phyloP scores from a whole-genome alignment of 2,329 filamentous ascomycete species.

The Leptographium lundbergii region DNA sequence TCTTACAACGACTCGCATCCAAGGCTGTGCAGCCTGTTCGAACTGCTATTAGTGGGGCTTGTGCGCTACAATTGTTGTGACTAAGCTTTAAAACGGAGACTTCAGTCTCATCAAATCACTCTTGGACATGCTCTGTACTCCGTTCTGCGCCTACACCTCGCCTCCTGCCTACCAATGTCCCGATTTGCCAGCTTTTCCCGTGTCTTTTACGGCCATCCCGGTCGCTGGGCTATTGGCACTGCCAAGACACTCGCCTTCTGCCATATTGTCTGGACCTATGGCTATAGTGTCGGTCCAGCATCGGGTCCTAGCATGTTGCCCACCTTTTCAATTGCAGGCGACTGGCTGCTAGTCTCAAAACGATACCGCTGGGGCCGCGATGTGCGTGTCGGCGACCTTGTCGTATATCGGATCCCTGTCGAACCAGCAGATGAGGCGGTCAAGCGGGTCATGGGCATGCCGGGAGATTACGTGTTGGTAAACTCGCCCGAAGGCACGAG shows the following conservation, averaged over 20 bases:
- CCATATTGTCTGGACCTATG: constrained; percentile 47
- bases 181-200: constrained; percentile 7
- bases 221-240: constrained; percentile 30
- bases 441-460: constrained; percentile 70
- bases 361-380: constrained; percentile 54
- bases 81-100: not conserved
- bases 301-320: constrained; percentile 82
- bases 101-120: not conserved
- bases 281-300: constrained; percentile 45
- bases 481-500: constrained; percentile 42
- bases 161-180: constrained; percentile 9
- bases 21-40: not conserved
- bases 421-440: constrained; percentile 47
- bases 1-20: too few species aligned
- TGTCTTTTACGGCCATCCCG: constrained; percentile 25
- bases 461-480: constrained; percentile 61
- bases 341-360: constrained; percentile 57
- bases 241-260: constrained; percentile 32
- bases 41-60: not conserved
- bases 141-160: not conserved
- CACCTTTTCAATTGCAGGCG: constrained; percentile 56
- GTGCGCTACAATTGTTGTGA: not conserved
- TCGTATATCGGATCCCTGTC: constrained; percentile 65
- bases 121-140: not conserved
- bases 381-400: constrained; percentile 66